A percentile compares a stretch with the other conserved stretches of the same genome.
phyloP scores from a whole-genome alignment of 345 rosid genomes.

The Gossypium mustelinum region DNA sequence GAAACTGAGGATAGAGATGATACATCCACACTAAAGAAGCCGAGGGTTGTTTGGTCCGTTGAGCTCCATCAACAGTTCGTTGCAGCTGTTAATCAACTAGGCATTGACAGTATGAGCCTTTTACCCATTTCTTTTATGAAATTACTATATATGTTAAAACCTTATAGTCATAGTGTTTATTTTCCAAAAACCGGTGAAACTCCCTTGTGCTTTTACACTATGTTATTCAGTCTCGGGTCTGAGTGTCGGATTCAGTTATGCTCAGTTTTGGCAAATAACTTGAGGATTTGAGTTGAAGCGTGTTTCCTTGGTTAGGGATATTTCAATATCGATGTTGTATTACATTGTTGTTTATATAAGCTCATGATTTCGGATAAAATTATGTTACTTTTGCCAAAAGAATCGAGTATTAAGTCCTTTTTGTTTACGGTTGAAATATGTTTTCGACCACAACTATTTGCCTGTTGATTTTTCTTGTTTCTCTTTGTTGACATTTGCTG shows the following conservation, averaged over 20 bases:
- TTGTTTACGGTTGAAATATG: neutral
- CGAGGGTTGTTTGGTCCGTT: constrained; percentile 81
- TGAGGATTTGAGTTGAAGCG: neutral
- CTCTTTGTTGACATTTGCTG: neutral
- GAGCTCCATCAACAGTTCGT: constrained; percentile 90
- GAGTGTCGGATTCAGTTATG: neutral
- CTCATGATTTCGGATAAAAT: neutral
- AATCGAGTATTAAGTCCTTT: neutral
- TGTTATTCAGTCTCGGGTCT: neutral
- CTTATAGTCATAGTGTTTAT: neutral
- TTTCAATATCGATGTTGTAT: neutral
- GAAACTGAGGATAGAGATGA: constrained; percentile 75
- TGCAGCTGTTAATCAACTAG: constrained; percentile 78
- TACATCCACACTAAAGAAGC: constrained; percentile 66
- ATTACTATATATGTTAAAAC: neutral
- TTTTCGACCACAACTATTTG: neutral
- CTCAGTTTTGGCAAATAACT: constrained; percentile 1
- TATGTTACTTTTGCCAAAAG: neutral
- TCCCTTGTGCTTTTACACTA: neutral
- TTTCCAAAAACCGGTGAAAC: neutral
- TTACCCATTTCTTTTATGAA: neutral
- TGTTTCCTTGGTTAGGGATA: neutral
- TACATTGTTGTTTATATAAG: neutral
- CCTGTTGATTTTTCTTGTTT: neutral
- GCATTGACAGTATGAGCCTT: constrained; percentile 61